Conservation (phyloP, 768 basidiomycete genomes). For the Xanthoconium stramineum region DNA sequence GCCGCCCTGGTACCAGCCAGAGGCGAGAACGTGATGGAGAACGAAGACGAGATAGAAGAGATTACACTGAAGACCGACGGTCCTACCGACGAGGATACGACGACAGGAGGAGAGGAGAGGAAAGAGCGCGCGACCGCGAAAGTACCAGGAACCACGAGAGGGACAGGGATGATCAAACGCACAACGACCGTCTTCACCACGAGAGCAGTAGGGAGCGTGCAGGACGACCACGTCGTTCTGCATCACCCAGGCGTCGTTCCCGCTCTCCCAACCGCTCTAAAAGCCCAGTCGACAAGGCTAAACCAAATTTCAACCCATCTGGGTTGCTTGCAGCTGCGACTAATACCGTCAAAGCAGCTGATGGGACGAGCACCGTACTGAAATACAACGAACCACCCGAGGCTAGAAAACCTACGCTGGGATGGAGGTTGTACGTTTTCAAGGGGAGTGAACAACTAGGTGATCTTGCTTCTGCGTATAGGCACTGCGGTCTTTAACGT, state of each 20-base stretch:
- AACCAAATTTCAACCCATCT: constrained; percentile 87
- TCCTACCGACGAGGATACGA: constrained; percentile 21
- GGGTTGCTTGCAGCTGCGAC: constrained; percentile 95
- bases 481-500: background rate
- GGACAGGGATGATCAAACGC: constrained; percentile 40
- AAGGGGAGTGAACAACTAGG: constrained; percentile 88
- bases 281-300: constrained; percentile 55
- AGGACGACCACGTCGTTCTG: constrained; percentile 48
- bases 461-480: constrained; percentile 38
- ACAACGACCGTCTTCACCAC: constrained; percentile 23
- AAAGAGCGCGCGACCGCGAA: constrained; percentile 12
- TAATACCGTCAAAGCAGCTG: constrained; percentile 75
- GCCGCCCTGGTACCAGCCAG: constrained; percentile 13
- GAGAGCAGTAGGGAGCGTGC: constrained; percentile 32
- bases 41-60: constrained; percentile 16
- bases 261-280: constrained; percentile 41
- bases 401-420: constrained; percentile 83
- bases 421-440: constrained; percentile 97
- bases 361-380: constrained; percentile 78
- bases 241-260: constrained; percentile 47
- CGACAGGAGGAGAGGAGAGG: constrained; percentile 15
- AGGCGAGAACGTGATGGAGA: constrained; percentile 22
- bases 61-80: constrained; percentile 16
- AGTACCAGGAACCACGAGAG: constrained; percentile 21
- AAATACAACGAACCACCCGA: constrained; percentile 99